Base-by-base conservation (phyloP, 768 basidiomycete species). In the Naganishia vishniacii region DNA sequence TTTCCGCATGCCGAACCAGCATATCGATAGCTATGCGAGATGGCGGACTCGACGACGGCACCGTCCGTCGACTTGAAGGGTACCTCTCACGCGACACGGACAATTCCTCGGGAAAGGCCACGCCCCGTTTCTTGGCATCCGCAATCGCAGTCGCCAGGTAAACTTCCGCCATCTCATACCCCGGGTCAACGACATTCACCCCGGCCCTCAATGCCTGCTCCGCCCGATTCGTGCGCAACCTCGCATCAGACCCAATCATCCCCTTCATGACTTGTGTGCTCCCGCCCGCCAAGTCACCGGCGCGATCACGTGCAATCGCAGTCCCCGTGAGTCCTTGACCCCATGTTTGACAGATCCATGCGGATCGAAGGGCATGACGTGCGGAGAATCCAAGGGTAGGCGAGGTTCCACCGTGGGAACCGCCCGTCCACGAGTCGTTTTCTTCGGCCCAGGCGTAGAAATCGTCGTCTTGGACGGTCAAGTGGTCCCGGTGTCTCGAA, bases 341-440 rank as follows among this genome's bases (percentile, higher is more conserved):
- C 64, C 65, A 69, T 34, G 72, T 66, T 51, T 74, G 71, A 59
- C 71, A 71, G 15, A 73, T 70, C 74, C 74, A 75, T 31, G 74
- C 74, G 6, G 70, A 72, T 48, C 74, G 59, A 18, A 75, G 51
- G 5, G 72, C 70, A 67, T 73, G 72, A 16, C 74, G 64, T 9
- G 68, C 72, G 63, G 72, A 73, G 53, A 70, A 70, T 16, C 74
- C 73, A 4, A 75, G 64, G 48, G 64, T 16, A 4, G 73, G 65
- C 45, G 73, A 70, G 26, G 74, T 75, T 1, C 74, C 74, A 18
- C 73, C 73, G 16, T 60, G 60, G 6, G 49, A 59, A 7, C 73
- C 69, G 9, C 73, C 73, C 23, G 74, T 75, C 74, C 74, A 75
- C 0, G 68, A 66, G 37, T 67, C 65, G 45, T 72, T 72, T 59